Evolutionary conservation across 345 rosid species (phyloP), one percentile per base, ranked within the genome.

Genomic region (Murraya koenigii): DNA sequence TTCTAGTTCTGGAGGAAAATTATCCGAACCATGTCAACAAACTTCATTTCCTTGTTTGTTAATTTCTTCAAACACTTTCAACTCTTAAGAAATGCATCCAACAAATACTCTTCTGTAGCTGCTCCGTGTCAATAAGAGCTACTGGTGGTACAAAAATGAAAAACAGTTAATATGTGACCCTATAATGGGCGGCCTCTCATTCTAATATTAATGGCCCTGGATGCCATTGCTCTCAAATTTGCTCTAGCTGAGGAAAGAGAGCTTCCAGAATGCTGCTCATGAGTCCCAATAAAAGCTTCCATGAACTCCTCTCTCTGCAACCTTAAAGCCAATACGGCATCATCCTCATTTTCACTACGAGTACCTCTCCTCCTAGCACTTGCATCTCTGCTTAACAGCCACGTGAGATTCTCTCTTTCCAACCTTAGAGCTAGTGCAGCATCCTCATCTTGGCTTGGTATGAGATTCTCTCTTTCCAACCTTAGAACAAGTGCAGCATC

Each of bases 201-300:
- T 6, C 92, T 84, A 55, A 82, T 35, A 72, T 67, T 88, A 64
- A 85, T 75, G 69, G 97, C 98, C 82, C 95, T 89, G 58, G 99
- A 89, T 71, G 97, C 97, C 95, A 94, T 89, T 26, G 98, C 97
- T 87, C 98, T 86, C 71, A 92, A 75, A 80, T 94, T 96, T 80
- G 90, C 90, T 89, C 97, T 89, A 52, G 98, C 99, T 39, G 74
- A 62, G 28, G 88, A 85, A 36, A 87, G 69, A 9, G 89, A 72
- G 32, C 72, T 81, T 20, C 84, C 60, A 0, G 90, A 67, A 15
- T 52, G 56, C 59, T 75, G 84, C 28, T 78, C 82, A 22, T 71
- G 9, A 13, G 54, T 76, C 69, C 76, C 86, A 14, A 87, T 81
- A 70, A 92, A 86, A 49, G 91, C 89, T 75, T 86, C 90, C 87